Evolutionary conservation across 139 green algal species (phyloP).

Genomic region (Chlamydomonas incerta): DNA sequence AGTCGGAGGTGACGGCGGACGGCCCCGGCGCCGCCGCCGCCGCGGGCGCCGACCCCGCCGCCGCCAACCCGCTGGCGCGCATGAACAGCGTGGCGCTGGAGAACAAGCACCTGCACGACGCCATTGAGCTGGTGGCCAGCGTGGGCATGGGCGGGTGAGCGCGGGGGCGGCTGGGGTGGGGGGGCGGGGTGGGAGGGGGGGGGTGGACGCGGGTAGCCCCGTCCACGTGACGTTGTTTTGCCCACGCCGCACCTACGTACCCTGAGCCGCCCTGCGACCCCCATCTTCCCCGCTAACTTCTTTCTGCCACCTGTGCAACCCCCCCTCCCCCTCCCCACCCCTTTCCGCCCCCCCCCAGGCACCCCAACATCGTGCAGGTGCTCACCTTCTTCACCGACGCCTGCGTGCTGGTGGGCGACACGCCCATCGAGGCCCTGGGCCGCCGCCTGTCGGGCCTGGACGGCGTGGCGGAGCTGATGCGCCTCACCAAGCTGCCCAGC

Average conservation of each 20-base stretch:
- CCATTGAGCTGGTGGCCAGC: constrained; percentile 34
- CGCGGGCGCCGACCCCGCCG: too few species aligned
- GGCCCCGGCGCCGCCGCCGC: too few species aligned
- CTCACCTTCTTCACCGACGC: constrained; percentile 41
- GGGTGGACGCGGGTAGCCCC: too few species aligned
- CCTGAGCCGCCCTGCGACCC: too few species aligned
- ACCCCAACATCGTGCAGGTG: constrained; percentile 39
- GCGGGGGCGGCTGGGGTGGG: too few species aligned
- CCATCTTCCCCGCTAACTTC: too few species aligned
- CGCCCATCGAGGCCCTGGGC: neutral
- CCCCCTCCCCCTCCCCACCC: too few species aligned
- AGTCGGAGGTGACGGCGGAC: constrained; percentile 15
- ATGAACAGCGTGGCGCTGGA: constrained; percentile 36
- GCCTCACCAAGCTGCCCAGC: constrained; percentile 13
- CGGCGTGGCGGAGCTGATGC: constrained; percentile 28
- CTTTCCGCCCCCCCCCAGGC: neutral
- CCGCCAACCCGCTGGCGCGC: neutral
- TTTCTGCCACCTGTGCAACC: too few species aligned
- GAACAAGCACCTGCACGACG: constrained; percentile 41
- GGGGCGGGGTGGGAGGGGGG: too few species aligned
- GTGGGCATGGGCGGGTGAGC: constrained; percentile 23
- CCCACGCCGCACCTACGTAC: too few species aligned
- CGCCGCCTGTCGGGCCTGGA: constrained; percentile 16
- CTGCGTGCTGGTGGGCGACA: constrained; percentile 11
- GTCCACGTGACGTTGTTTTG: too few species aligned